Conservation (phyloP, 345 rosid species). For the Linum lewisii region DNA sequence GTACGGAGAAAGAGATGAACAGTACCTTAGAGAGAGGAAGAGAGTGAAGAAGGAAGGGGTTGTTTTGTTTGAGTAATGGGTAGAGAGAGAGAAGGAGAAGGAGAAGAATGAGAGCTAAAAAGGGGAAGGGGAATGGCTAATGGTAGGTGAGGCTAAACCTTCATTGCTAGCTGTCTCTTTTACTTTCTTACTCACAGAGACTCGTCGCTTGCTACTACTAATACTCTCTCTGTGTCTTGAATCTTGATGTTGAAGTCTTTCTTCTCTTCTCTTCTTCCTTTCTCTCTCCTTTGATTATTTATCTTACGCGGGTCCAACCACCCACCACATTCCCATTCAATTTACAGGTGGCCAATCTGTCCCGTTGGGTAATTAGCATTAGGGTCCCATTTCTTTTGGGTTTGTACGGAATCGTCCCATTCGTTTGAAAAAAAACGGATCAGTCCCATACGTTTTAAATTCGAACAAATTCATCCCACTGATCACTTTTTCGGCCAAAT, state of each 20-base stretch:
- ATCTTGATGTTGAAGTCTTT: conserved; percentile 50
- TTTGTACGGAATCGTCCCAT: no score
- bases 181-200: conserved; percentile 8
- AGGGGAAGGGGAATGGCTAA: conserved; percentile 5
- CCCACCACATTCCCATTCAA: no score
- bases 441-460: no score
- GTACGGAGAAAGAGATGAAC: neutral
- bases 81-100: conserved; percentile 15
- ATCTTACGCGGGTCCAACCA: no score
- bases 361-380: no score
- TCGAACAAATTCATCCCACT: no score
- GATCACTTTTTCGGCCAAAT: no score
- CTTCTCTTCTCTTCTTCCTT: conserved; percentile 8
- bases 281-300: neutral
- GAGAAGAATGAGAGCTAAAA: conserved; percentile 3
- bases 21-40: conserved; percentile 11
- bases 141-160: conserved; percentile 45
- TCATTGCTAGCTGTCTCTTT: conserved; percentile 76
- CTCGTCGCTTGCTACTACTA: neutral
- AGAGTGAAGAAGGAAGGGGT: neutral
- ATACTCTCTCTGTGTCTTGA: conserved; percentile 5
- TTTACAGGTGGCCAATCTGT: no score
- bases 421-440: no score
- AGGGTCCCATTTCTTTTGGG: no score
- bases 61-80: neutral